Conservation (phyloP, 306 rosid genomes). For the Cucurbita maxima region DNA sequence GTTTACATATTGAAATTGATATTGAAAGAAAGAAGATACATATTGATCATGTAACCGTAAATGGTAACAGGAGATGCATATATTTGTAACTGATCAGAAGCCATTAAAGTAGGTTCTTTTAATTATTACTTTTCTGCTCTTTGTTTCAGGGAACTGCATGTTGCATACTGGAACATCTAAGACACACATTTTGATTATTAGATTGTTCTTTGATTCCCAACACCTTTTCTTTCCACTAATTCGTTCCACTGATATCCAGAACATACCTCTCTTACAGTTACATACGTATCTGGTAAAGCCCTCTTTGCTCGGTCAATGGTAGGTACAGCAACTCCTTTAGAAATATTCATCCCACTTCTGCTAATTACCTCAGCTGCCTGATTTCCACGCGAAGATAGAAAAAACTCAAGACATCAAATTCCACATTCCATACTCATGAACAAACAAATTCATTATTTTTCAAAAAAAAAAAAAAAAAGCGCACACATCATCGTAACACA, state of each 20-base stretch:
- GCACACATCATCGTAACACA: not conserved
- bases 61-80: not conserved
- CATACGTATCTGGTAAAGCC: not conserved
- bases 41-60: not conserved
- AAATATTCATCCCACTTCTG: not conserved
- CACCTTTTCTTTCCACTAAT: not conserved
- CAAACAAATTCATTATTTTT: not conserved
- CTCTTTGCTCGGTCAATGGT: not conserved
- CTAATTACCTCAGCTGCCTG: slow-evolving; percentile 2
- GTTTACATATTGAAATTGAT: not conserved
- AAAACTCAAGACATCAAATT: not conserved
- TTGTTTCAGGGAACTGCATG: not conserved
- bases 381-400: not conserved
- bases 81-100: not conserved
- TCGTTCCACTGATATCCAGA: not conserved
- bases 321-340: not conserved
- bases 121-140: not conserved
- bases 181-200: not conserved
- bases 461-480: not conserved
- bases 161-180: not conserved
- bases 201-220: not conserved
- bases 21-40: not conserved
- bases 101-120: not conserved
- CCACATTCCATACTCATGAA: not conserved
- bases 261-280: not conserved